Conservation (phyloP, 1,284 basidiomycete genomes). For the Puccinia brachypodii region DNA sequence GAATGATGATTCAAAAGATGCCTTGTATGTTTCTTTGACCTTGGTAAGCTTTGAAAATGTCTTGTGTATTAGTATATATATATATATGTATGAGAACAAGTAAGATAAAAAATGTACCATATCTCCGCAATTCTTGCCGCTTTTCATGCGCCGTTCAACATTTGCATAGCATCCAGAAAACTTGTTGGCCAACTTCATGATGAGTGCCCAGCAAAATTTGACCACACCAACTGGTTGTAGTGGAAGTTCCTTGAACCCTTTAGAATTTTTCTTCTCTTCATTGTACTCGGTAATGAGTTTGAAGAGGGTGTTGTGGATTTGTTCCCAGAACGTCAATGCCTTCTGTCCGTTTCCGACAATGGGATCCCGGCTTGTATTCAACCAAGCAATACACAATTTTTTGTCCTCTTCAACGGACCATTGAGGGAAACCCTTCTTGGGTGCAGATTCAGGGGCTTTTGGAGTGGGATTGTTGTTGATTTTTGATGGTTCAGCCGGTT, state of each 20-base stretch:
- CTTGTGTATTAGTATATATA: background rate
- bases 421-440: too few relatives aligned
- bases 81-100: background rate
- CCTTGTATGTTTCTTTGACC: background rate
- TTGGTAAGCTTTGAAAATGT: background rate
- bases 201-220: background rate
- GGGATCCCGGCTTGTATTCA: background rate
- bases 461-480: too few relatives aligned
- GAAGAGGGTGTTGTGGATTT: background rate
- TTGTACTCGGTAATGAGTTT: background rate
- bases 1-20: background rate
- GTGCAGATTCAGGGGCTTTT: too few relatives aligned
- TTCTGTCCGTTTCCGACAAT: constrained; percentile 3
- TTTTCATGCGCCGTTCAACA: background rate
- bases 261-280: background rate
- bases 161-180: background rate
- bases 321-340: background rate
- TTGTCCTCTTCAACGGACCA: too few relatives aligned
- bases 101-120: background rate
- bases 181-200: background rate
- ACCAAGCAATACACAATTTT: too few relatives aligned
- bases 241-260: background rate
- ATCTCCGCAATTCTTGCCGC: background rate
- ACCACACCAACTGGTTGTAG: background rate
- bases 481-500: too few relatives aligned